Evolutionary conservation across 116 monocot genomes (phyloP).

Genomic region (Trichopus zeylanicus): DNA sequence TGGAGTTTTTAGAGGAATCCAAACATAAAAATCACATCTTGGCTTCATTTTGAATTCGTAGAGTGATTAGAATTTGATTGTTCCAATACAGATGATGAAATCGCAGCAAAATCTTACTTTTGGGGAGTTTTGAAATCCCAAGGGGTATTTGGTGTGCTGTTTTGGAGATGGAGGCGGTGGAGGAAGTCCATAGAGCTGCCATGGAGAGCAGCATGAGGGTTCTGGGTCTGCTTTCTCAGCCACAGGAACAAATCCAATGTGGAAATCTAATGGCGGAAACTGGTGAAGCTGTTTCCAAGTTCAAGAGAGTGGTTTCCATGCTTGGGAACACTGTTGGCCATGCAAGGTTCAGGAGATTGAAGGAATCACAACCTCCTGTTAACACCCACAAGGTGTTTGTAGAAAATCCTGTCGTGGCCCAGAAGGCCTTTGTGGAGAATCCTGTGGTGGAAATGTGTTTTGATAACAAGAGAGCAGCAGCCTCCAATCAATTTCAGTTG

Average conservation of each 20-base stretch:
- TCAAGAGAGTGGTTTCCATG: constrained; percentile 13
- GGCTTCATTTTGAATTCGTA: too few species aligned
- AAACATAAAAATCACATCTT: too few species aligned
- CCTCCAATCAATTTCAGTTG: too few species aligned
- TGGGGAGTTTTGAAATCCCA: too few species aligned
- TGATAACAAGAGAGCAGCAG: too few species aligned
- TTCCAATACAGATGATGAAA: too few species aligned
- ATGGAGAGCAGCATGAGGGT: constrained; percentile 31
- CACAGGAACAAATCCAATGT: constrained; percentile 14
- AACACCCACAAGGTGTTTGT: constrained; percentile 7
- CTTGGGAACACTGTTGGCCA: constrained; percentile 22
- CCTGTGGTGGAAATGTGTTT: too few species aligned
- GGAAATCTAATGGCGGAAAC: constrained; percentile 19
- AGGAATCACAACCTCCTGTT: constrained; percentile 7
- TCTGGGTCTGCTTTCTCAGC: constrained; percentile 16
- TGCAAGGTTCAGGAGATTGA: constrained; percentile 22
- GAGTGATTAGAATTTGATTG: too few species aligned
- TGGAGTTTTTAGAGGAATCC: too few species aligned
- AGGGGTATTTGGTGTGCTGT: background rate
- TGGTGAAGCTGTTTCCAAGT: constrained; percentile 21
- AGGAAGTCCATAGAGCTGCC: constrained; percentile 20
- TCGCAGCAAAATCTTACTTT: too few species aligned
- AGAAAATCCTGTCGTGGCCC: too few species aligned
- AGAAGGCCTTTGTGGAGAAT: too few species aligned
- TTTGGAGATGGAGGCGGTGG: constrained; percentile 33